Evolutionary conservation across 148 eudicot genomes (phyloP), one percentile per base, ranked within the genome.

Genomic region (Heliamphora exappendiculata): DNA sequence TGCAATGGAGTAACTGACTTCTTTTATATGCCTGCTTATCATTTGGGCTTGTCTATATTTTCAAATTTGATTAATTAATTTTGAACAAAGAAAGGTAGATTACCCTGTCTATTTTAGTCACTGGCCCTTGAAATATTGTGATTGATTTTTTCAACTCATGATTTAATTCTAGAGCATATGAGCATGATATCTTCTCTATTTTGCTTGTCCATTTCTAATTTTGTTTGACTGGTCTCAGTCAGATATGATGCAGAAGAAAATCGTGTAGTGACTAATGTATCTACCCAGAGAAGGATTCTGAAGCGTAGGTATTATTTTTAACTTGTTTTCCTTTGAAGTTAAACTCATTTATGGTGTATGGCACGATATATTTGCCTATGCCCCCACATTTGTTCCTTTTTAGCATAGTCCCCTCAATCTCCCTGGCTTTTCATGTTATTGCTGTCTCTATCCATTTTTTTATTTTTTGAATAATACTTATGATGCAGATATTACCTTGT

Each of bases 401-500:
- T n/a, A n/a, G n/a, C n/a, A n/a, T n/a, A n/a, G n/a, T n/a, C n/a
- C n/a, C n/a, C n/a, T n/a, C n/a, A n/a, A n/a, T n/a, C n/a, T n/a
- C n/a, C n/a, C n/a, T n/a, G n/a, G n/a, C n/a, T n/a, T 1, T 8
- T 39, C 0, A 4, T n/a, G 49, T n/a, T 20, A 14, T 37, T n/a
- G n/a, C 59, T 17, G 22, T 16, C 58, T 50, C n/a, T n/a, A n/a
- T n/a, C n/a, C 9, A 49, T 51, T 16, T 11, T 39, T 49, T 29
- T 71, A 71, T 31, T 33, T 49, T 17, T 4, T 12, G 13, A 72
- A 75, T 22, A 34, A 79, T 72, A 41, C 13, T 72, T 79, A 70
- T 85, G 73, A 70, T 85, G 73, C 90, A 94, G 98, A 82, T 94
- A 94, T 88, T 94, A 89, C 80, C 85, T 94, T 58, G 96, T 94